Base-by-base conservation (phyloP, 306 rosid genomes). In the Castanea crenata region DNA sequence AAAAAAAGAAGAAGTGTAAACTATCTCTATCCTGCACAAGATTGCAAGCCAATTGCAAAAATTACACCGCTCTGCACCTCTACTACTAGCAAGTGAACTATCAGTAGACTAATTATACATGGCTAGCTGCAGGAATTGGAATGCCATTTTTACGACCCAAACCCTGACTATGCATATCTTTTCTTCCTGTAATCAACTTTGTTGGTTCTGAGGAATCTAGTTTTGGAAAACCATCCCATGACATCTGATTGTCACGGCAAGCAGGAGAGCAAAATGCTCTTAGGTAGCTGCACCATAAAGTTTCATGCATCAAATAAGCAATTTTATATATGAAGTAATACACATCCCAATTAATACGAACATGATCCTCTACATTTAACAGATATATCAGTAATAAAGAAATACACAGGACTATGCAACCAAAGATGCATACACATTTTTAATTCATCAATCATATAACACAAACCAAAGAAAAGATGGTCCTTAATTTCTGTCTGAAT, bases 211-310 rank as follows among this genome's bases (percentile, higher is more conserved):
- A 49, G 23, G 64, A 32, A 15, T 1, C 6, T 74, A 67, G 65
- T 55, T 6, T 74, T 4, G 65, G 3, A 59, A 74, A 67, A 10
- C 79, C 75, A 61, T 74, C 79, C 51, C 54, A 74, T 9, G 31
- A 15, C 29, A 80, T 74, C 74, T 34, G 74, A 38, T 63, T 2
- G 4, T 55, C 69, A 12, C 75, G 18, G 71, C 83, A 67, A 5
- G 56, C 32, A 18, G 14, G 21, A 2, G 79, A 65, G 79, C 79
- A 80, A 65, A 74, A 74, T 7, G 75, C 69, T 65, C 27, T 10
- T 20, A 80, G 54, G 38, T 54, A 5, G 18, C 83, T 80, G 83
- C 75, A 80, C 8, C 64, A 79, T 71, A 15, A 78, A 21, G 49
- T 57, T 57, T 70, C 75, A 38, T 38, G 44, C 44, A 38, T 38